phyloP scores from a whole-genome alignment of 2,329 filamentous ascomycete genomes.

The Pestalotiopsis sp. region DNA sequence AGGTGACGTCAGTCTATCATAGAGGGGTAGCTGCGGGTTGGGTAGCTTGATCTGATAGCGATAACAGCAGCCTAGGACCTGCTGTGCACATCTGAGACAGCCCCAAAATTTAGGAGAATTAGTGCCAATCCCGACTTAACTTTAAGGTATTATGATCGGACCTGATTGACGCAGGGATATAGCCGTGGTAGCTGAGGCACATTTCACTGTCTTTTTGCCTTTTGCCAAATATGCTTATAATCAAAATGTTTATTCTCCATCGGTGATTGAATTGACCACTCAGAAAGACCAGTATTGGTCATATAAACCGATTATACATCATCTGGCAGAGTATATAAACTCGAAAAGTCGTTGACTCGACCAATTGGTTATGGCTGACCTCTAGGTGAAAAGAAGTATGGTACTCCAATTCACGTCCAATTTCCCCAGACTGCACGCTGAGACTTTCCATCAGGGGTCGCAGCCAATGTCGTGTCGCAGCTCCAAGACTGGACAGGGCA shows the following conservation, averaged over 20 bases:
- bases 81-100: not conserved
- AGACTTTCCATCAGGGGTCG: not conserved
- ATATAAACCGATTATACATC: too few species aligned
- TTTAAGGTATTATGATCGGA: not conserved
- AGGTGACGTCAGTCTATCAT: not conserved
- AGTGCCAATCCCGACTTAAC: not conserved
- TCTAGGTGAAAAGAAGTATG: too few species aligned
- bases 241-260: not conserved
- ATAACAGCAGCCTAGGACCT: not conserved
- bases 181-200: not conserved
- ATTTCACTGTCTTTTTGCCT: not conserved
- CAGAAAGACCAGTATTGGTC: too few species aligned
- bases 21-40: not conserved
- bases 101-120: not conserved
- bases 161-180: constrained; percentile 3
- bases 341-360: too few species aligned
- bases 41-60: not conserved
- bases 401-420: not conserved
- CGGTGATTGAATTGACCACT: too few species aligned
- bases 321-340: too few species aligned
- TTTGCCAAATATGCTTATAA: not conserved
- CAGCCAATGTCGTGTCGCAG: not conserved
- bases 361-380: too few species aligned
- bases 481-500: not conserved
- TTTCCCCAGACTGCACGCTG: not conserved